Conservation (phyloP, 306 rosid species). For the Oemleria cerasiformis region DNA sequence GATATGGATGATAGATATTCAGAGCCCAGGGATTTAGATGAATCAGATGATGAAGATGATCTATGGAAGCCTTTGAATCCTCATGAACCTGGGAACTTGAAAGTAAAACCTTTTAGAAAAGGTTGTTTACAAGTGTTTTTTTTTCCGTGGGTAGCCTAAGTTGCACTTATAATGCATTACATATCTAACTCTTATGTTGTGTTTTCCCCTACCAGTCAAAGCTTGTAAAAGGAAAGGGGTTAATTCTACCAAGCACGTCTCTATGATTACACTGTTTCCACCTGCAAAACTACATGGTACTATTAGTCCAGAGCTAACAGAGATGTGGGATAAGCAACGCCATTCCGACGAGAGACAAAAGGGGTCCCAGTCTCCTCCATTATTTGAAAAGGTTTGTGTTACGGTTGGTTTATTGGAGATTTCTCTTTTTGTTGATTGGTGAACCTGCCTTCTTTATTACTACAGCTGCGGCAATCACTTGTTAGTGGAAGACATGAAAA, state of each 20-base stretch:
- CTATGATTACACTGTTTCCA: slow-evolving; percentile 63
- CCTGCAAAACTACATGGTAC: slow-evolving; percentile 76
- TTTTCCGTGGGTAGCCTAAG: neutral
- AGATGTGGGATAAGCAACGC: slow-evolving; percentile 53
- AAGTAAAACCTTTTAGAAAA: slow-evolving; percentile 80
- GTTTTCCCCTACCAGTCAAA: slow-evolving; percentile 47
- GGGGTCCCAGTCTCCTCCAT: slow-evolving; percentile 44
- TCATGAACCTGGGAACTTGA: slow-evolving; percentile 81
- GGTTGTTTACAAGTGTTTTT: slow-evolving; percentile 40
- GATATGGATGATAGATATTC: slow-evolving; percentile 56
- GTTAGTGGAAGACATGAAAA: slow-evolving; percentile 43
- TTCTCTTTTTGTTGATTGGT: slow-evolving; percentile 9
- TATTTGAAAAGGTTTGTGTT: slow-evolving; percentile 64
- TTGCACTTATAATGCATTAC: neutral
- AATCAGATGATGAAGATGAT: slow-evolving; percentile 63
- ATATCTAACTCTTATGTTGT: slow-evolving; percentile 17
- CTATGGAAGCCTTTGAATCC: slow-evolving; percentile 98
- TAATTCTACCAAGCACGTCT: slow-evolving; percentile 29
- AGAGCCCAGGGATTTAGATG: slow-evolving; percentile 44
- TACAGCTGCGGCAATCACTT: slow-evolving; percentile 78
- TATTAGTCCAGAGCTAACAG: slow-evolving; percentile 64
- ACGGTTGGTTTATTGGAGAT: neutral
- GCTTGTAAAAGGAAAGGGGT: slow-evolving; percentile 36
- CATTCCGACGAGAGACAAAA: slow-evolving; percentile 39
- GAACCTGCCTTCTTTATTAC: slow-evolving; percentile 20